These are phyloP conservation scores for Iris pallida DNA, from an alignment of 116 monocot genomes.

Conservation along the genomic window DNA sequence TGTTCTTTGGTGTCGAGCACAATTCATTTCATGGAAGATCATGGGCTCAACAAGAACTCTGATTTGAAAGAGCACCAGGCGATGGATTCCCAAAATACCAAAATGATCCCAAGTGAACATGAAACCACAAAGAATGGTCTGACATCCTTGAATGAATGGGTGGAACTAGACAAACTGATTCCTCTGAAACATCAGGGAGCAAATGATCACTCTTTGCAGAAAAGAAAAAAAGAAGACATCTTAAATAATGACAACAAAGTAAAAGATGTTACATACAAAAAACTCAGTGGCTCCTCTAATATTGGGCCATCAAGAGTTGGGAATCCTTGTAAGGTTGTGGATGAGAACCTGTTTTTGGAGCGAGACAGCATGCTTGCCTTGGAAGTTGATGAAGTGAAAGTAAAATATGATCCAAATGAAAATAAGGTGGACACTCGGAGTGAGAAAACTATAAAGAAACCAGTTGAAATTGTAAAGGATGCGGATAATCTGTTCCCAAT, in stretches of 20 bases:
- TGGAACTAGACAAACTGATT: too few species aligned
- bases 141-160: neutral
- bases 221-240: too few species aligned
- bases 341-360: slow-evolving; percentile 4
- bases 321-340: slow-evolving; percentile 2
- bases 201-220: too few species aligned
- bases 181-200: too few species aligned
- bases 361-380: neutral
- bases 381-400: neutral
- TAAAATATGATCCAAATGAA: neutral
- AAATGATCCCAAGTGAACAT: neutral
- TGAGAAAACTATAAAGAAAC: slow-evolving; percentile 1
- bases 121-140: neutral
- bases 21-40: neutral
- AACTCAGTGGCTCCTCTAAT: too few species aligned
- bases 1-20: neutral
- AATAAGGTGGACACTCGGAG: neutral
- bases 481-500: neutral
- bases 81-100: neutral
- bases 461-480: slow-evolving; percentile 1
- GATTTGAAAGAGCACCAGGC: neutral
- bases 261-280: too few species aligned
- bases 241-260: too few species aligned
- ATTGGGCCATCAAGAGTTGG: too few species aligned
- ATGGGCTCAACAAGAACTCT: neutral